Base-by-base conservation (phyloP, 2,329 filamentous ascomycete species). In the Pyrenophora tritici-repentis region DNA sequence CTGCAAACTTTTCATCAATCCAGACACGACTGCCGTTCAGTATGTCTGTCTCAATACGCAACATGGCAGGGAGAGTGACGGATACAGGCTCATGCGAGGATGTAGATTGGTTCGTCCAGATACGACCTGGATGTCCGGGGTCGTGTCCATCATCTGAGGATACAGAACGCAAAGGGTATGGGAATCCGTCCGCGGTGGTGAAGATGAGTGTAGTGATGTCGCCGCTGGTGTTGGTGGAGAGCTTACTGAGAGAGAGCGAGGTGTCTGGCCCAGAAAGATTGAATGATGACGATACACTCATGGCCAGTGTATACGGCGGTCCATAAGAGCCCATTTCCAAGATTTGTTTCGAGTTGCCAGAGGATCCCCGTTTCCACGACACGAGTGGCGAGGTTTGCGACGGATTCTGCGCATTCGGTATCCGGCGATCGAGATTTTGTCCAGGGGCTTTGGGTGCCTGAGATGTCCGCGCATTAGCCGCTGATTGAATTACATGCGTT, bases 101-200 rank as follows among this genome's bases (percentile, higher is more conserved):
- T 1, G 68, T 68, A 0, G 78, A 78, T 3, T 65, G 58, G 50
- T 83, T 83, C 1, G 68, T 67, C 80, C 80, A 83, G 40, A 83
- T 83, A 2, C 81, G 74, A 0, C 81, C 81, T 0, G 77, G 79
- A 20, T 78, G 75, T 0, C 72, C 76, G 0, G 73, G 61, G 20
- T 83, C 80, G 37, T 77, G 77, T 12, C 76, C 79, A 47, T 78
- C 78, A 1, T 51, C 29, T 31, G 75, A 67, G 0, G 70, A 66
- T 0, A 81, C 75, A 0, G 74, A 75, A 1, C 79, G 79, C 4
- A 83, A 75, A 0, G 79, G 80, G 56, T 83, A 83, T 8, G 67
- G 58, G 46, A 71, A 67, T 45, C 60, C 57, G 43, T 72, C 70
- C 2, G 75, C 61, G 4, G 70, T 73, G 42, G 68, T 67, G 62